Evolutionary conservation across 352 stramenopile genomes (phyloP), one percentile per base, ranked within the genome.

Genomic region (Globisporangium rhizosaccharum): DNA sequence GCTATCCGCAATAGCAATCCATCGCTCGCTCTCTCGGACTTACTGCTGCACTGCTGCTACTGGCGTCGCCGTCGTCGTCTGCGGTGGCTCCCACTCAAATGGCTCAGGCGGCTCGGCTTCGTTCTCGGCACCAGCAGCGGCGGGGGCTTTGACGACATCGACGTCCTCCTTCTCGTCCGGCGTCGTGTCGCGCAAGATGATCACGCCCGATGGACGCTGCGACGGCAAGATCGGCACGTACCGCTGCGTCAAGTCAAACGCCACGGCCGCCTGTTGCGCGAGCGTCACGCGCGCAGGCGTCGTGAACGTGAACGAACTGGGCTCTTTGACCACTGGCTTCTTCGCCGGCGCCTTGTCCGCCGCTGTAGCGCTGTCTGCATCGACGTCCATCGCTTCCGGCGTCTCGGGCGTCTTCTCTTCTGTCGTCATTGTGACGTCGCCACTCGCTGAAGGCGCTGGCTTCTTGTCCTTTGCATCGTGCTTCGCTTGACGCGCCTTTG

Each of bases 101-200:
- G 97, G 94, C 75, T 98, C 89, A 53, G 96, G 96, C 37, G 94
- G 83, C 54, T 97, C 85, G 46, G 93, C 92, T 64, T 99, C 96
- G 50, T 98, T 95, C 70, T 98, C 96, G 10, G 87, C 88, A 45
- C 94, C 91, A 42, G 75, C 75, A 14, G 85, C 76, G 9, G 94
- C 87, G 37, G 94, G 90, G 48, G 90, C 92, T 67, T 98, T 95
- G 8, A 98, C 78, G 47, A 84, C 88, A 36, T 98, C 82, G 53
- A 99, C 93, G 57, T 98, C 93, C 62, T 98, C 96, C 30, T 75
- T 72, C 63, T 98, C 94, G 30, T 83, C 80, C 9, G 97, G 96
- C 50, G 85, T 97, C 61, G 82, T 96, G 77, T 99, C 96, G 44
- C 86, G 92, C 42, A 99, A 79, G 70, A 99, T 96, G 60, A 99